These are phyloP conservation scores for Pyrenula aspistea DNA, from an alignment of 495 filamentous ascomycete species.

Conservation along the genomic window DNA sequence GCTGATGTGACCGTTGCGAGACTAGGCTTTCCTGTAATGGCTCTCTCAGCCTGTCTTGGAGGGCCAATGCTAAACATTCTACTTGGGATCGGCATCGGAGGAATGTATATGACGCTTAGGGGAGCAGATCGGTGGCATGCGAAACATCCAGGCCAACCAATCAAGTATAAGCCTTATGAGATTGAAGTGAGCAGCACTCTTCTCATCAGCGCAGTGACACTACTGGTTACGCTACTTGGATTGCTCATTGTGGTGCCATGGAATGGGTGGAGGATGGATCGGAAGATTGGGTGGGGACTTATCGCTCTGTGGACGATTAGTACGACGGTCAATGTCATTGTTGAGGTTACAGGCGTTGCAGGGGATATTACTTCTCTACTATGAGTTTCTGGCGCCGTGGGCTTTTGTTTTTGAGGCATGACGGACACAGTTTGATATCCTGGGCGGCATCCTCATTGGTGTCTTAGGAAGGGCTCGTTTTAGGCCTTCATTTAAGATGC, in stretches of 20 bases:
- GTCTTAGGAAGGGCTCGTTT: neutral
- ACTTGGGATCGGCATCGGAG: conserved; percentile 81
- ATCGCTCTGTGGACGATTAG: conserved; percentile 78
- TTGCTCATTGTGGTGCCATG: conserved; percentile 71
- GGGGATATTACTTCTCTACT: conserved; percentile 12
- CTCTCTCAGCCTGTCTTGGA: conserved; percentile 84
- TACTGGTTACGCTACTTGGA: conserved; percentile 68
- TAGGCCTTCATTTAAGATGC: no score
- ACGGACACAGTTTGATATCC: neutral
- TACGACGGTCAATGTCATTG: conserved; percentile 67
- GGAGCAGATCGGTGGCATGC: conserved; percentile 31
- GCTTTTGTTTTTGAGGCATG: neutral
- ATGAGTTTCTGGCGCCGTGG: neutral
- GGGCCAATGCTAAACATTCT: conserved; percentile 97
- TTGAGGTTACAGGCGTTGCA: conserved; percentile 58
- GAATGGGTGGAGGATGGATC: conserved; percentile 85
- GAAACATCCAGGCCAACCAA: conserved; percentile 31
- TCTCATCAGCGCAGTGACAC: conserved; percentile 65
- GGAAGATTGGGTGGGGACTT: conserved; percentile 68
- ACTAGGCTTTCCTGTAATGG: conserved; percentile 95
- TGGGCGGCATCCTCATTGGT: neutral
- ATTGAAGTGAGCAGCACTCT: conserved; percentile 77
- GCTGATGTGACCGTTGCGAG: conserved; percentile 89
- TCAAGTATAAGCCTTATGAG: conserved; percentile 42
- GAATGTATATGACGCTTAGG: conserved; percentile 61